A percentile compares a stretch with the other conserved stretches of the same genome.
Evolutionary conservation across 2,329 filamentous ascomycete species (phyloP).

Genomic region (Amesomyces nigricolor): DNA sequence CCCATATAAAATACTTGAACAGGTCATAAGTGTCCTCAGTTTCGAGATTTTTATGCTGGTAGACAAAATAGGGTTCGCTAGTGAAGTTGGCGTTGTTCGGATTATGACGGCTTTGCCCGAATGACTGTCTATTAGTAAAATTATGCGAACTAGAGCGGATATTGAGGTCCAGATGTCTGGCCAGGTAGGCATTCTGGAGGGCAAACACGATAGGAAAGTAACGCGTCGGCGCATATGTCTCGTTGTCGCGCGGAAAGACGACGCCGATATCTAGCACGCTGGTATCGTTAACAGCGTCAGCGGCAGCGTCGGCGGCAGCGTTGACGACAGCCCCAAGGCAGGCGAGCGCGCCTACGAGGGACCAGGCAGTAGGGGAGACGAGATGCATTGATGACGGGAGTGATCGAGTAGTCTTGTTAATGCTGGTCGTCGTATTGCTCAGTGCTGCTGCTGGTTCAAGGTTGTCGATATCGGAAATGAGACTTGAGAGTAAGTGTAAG

Average conservation of each 20-base stretch:
- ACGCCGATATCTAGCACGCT: constrained; percentile 27
- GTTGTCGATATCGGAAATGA: too few relatives aligned
- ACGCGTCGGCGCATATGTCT: constrained; percentile 27
- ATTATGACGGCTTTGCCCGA: neutral
- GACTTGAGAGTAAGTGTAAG: too few relatives aligned
- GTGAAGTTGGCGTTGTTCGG: neutral
- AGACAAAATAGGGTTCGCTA: neutral
- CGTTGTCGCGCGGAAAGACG: constrained; percentile 30
- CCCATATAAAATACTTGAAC: neutral
- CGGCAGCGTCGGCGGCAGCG: neutral
- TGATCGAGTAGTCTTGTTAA: too few relatives aligned
- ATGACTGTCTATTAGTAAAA: neutral
- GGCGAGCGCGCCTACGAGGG: constrained; percentile 10
- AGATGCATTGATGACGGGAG: constrained; percentile 2
- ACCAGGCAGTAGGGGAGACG: constrained; percentile 2
- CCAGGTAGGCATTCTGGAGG: constrained; percentile 26
- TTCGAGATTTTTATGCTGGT: neutral
- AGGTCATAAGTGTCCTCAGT: neutral
- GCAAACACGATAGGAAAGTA: constrained; percentile 30
- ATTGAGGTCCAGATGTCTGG: constrained; percentile 8
- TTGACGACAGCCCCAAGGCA: constrained; percentile 13
- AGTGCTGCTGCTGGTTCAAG: too few relatives aligned
- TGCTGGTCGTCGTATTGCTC: too few relatives aligned
- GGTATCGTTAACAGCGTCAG: too few relatives aligned
- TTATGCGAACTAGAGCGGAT: neutral